Base-by-base conservation (phyloP, 2,329 filamentous ascomycete species). In the Ascochyta lentis region DNA sequence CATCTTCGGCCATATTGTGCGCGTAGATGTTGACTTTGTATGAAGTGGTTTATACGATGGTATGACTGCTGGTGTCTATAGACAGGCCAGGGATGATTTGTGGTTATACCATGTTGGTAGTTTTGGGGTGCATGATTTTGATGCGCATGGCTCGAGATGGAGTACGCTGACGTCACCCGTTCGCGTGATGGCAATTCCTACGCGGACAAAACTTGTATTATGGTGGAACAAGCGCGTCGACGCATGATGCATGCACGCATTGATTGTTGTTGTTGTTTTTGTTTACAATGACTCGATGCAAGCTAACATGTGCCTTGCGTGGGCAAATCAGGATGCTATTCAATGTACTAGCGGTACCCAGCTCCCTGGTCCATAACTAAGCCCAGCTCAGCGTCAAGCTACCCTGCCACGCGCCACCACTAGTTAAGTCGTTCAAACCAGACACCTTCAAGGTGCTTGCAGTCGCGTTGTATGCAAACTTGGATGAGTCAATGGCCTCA, bases 331-430 rank as follows among this genome's bases (percentile, higher is more conserved):
- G 12, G 8, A 31, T 31, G 13, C 12, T 31, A 10, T 31, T 13
- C 3, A 5, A 13, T 31, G 4, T 4, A 31, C 27, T 29, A 31
- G 12, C 29, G 29, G 29, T 13, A 31, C 29, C 27, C 12, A 31
- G 29, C 29, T 42, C 26, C 34, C 45, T 37, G 23, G 44, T 45
- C 40, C 6, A 26, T 8, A 23, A n/a, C 15, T 56, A 57, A 29
- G 40, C 54, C 86, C 85, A 89, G 41, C 75, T 81, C 66, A 89
- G 67, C 4, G 78, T 79, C 87, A 86, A 89, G 61, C 81, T 77
- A 9, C 68, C 64, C 40, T 67, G 74, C 84, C 85, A 90, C n/a
- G 85, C 86, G 3, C 86, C 86, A 2, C 71, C 66, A 26, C 65
- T 62, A 0, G 85, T 87, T 49, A 79, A 47, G 12, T 74, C 71